Base-by-base conservation (phyloP, 2,329 filamentous ascomycete species). In the Alternaria incomplexa region DNA sequence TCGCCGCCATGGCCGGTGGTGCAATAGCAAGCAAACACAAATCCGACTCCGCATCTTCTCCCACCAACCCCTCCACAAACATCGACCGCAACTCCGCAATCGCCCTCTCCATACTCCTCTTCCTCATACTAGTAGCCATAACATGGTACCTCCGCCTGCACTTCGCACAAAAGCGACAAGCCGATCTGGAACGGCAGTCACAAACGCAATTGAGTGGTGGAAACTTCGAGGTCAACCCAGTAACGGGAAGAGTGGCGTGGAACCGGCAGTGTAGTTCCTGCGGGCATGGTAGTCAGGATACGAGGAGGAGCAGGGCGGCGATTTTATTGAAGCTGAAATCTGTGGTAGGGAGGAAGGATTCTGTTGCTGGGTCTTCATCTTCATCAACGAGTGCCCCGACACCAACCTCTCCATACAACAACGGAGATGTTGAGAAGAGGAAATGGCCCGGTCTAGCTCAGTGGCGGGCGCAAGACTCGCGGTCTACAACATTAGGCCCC, bases 81-180 rank as follows among this genome's bases (percentile, higher is more conserved):
- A 43, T 66, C n/a, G 57, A 69, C 45, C 55, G 56, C 45, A 51
- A 64, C 55, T 60, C 65, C 43, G 61, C 58, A 40, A 64, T 68
- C 45, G 65, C 62, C n/a, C 60, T 66, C 4, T 63, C 59, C 26
- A 22, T 55, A 25, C 54, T 69, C 13, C 40, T 58, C n/a, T 44
- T 44, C 36, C 36, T 52, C 32, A 28, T 52, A 3, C 47, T 58
- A 9, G 25, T 44, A 2, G 56, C 56, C 5, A 23, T 52, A 26
- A 47, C 36, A 23, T 52, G 56, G 47, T 58, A 44, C 40, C 10
- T 52, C 30, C 48, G 47, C 46, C 23, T 52, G 5, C 36, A 32
- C 20, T n/a, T 32, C 44, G 40, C 23, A 20, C 23, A 23, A 4
- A 58, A 15, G 7, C 30, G 25, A 30, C 46, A 22, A 32, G 46